A percentile compares a stretch with the other conserved stretches of the same genome.
Conservation (phyloP, 257 asterid genomes). For the Osmanthus fragrans region DNA sequence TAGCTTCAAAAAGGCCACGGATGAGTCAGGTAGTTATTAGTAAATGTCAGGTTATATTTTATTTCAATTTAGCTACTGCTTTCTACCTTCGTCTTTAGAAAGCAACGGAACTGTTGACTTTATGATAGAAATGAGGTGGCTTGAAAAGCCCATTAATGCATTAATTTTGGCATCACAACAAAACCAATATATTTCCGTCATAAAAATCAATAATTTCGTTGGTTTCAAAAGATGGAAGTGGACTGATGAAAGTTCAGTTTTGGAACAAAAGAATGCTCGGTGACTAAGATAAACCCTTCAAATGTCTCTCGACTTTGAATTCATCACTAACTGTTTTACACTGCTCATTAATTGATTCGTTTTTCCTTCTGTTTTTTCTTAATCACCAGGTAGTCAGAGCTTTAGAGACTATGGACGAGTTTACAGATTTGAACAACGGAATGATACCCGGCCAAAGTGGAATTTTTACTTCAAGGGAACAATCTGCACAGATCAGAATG, state of each 20-base stretch:
- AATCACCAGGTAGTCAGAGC: constrained; percentile 73
- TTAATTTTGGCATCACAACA: neutral
- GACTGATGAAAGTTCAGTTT: neutral
- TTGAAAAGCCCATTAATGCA: neutral
- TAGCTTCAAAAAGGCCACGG: constrained; percentile 70
- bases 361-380: neutral
- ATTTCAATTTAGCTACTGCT: neutral
- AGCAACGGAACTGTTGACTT: neutral
- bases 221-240: neutral
- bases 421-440: constrained; percentile 77
- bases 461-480: constrained; percentile 70
- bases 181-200: neutral
- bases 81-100: neutral
- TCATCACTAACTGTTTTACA: neutral
- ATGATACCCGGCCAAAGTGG: constrained; percentile 89
- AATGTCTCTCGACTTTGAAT: neutral
- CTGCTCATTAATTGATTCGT: neutral
- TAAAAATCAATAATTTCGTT: too few species aligned
- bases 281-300: neutral
- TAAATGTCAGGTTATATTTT: neutral
- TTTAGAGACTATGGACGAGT: constrained; percentile 69
- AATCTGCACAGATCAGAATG: constrained; percentile 84
- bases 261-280: neutral
- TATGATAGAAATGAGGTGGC: neutral
- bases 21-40: constrained; percentile 65